Evolutionary conservation across 495 filamentous ascomycete species (phyloP), one percentile per base, ranked within the genome.

Genomic region (Ramalina intermedia): DNA sequence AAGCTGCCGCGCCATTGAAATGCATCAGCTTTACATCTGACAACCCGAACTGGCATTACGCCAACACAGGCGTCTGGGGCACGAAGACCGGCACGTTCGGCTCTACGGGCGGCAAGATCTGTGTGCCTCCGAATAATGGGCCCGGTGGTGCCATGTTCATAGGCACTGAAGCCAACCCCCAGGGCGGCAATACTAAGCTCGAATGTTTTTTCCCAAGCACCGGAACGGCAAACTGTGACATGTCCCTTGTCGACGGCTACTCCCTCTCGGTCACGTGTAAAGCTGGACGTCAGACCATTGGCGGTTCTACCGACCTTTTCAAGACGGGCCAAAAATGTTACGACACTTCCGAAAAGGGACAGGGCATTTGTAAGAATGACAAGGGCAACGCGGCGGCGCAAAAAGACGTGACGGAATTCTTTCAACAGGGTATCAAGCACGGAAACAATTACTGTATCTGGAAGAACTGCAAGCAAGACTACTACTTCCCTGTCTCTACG

Each of bases 111-210:
- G 24, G 24, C 18, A 45, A 45, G n/a, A 45, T 45, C 26, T 45
- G 43, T n/a, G 43, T 45, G 1, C 5, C 43, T 1, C n/a, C 7
- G 1, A 33, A 21, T 16, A 17, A 33, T 33, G 7, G 8, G 9
- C 4, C 43, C 11, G 43, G 43, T 14, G 43, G 43, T 24, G 43
- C 43, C 17, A 45, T 45, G 18, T 45, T 45, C 43, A 45, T 45
- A 11, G 43, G 43, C 20, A 21, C 43, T 0, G 43, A 45, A 13
- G 43, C 43, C 16, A 45, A 45, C 4, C 43, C 43, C 17, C n/a
- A 24, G n/a, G 43, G 18, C 26, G 43, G 43, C 43, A 45, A 45
- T n/a, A 45, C 43, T 7, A 45, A 45, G 43, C 24, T 45, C 20
- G 43, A 45, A 17, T 24, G 20, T 29, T 29, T 23, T 16, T 21